Evolutionary conservation across 768 basidiomycete species (phyloP), one percentile per base, ranked within the genome.

Genomic region (Naematelia encephala): DNA sequence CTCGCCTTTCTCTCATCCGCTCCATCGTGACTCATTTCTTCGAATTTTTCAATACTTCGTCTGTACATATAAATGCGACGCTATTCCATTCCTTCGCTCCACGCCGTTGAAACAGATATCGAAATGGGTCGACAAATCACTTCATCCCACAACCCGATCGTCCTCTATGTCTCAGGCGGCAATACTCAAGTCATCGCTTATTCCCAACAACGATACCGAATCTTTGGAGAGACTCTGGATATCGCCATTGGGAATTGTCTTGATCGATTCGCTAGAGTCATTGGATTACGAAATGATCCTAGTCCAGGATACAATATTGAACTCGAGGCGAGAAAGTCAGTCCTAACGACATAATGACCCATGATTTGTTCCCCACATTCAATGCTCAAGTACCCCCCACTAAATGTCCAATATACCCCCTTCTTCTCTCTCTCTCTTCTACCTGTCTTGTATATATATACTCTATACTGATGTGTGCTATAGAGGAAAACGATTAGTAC

Each of bases 111-210:
- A 5, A 28, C 51, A 98, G 96, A 99, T 77, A 99, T 99, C 64
- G 96, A 99, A 78, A 99, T 98, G 88, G 96, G 96, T 30, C 84
- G 96, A 43, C 84, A 90, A 63, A 89, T 99, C 63, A 98, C 96
- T 1, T 88, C 87, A 48, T 93, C 96, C 3, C 86, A 86, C 60
- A 92, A 98, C 70, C 96, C 96, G 1, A 87, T 99, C 67, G 92
- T 98, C 4, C 84, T 98, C 30, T 99, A 99, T 72, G 96, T 99
- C 19, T 98, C 96, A 0, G 96, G 96, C 12, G 96, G 96, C 3
- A 99, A 99, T 78, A 98, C 96, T 0, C 96, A 99, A 78, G 93
- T 99, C 14, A 98, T 99, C 68, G 96, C 96, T 1, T 99, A 99
- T 77, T 98, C 93, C 21, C 87, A 89, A 59, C 92, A 98, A 76